Base-by-base conservation (phyloP, 2,329 filamentous ascomycete genomes). In the Didymella pomorum region DNA sequence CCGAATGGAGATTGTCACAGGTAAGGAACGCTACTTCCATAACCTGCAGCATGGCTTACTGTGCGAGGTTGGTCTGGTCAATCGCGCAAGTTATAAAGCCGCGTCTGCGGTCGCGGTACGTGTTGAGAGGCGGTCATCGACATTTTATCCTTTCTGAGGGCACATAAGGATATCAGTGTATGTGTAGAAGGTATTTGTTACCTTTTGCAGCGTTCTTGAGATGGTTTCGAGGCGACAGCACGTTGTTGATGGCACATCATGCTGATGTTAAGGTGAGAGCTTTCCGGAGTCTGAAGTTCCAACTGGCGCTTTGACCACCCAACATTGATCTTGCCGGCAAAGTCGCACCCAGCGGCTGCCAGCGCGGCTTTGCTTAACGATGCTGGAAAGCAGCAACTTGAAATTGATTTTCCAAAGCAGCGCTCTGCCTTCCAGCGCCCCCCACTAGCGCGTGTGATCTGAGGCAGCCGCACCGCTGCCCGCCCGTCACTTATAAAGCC, bases 381-480 rank as follows among this genome's bases (percentile, higher is more conserved):
- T n/a, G 41, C 41, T 26, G 23, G 41, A 43, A 43, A 43, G 21
- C 41, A 43, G 41, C 41, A 43, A 43, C 41, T 43, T 43, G 41
- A 43, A 43, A 43, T 43, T 43, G 21, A 18, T 43, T 43, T 43
- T 43, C 41, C 26, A 46, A 35, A 45, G 26, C 44, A 29, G 44
- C 44, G n/a, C 25, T 45, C 18, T 23, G 12, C 28, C n/a, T 45
- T 9, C 43, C 42, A 45, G 43, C 43, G 43, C 25, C 44, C 41
- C 21, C 41, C 41, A 43, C 41, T 72, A 70, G 68, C 69, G 68
- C 64, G 58, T 46, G 50, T 46, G 50, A 44, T 62, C 50, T 46
- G 64, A 67, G 67, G 65, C 66, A 66, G 53, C 68, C 66, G 58
- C 66, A 49, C 58, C 44, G 46, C 58, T 61, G 48, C 42, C 56